A percentile compares a stretch with the other conserved stretches of the same genome.
These are phyloP conservation scores for Lentinula raphanica DNA, from an alignment of 768 basidiomycete species.

Conservation along the genomic window DNA sequence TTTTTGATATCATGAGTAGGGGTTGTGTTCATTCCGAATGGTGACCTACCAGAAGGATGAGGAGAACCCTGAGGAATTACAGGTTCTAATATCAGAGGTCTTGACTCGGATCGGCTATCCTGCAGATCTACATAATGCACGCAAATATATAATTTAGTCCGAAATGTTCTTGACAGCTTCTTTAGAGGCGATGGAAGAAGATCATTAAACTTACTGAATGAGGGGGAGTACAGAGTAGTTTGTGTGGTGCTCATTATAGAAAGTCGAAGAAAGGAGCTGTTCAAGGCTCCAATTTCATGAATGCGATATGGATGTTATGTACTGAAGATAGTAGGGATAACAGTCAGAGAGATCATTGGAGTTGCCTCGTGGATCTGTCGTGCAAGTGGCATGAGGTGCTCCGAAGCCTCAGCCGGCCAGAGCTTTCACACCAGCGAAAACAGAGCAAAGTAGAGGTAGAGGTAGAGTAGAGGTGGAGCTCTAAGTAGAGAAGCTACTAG, in stretches of 20 bases:
- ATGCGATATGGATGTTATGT: neutral
- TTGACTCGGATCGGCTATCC: neutral
- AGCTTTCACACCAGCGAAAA: too few species aligned
- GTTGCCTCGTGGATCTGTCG: neutral
- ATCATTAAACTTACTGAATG: neutral
- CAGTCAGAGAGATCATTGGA: neutral
- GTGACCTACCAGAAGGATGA: neutral
- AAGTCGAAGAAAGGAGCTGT: neutral
- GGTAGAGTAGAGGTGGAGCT: too few species aligned
- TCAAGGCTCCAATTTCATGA: neutral
- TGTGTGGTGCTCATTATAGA: neutral
- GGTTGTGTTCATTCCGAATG: neutral
- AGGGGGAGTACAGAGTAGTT: neutral
- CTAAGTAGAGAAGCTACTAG: too few species aligned
- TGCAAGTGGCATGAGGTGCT: neutral
- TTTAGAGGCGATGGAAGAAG: neutral
- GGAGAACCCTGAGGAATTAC: neutral
- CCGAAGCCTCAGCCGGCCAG: too few species aligned
- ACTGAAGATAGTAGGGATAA: neutral
- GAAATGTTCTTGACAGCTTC: neutral
- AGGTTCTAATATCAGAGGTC: neutral
- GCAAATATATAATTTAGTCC: neutral
- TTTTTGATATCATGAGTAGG: neutral
- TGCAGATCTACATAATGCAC: neutral
- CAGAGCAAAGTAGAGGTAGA: too few species aligned